Percentiles rank a stretch among this genome's conserved stretches.
These are phyloP conservation scores for Microdochium paspali DNA, from an alignment of 2,329 filamentous ascomycete species.

Conservation along the genomic window DNA sequence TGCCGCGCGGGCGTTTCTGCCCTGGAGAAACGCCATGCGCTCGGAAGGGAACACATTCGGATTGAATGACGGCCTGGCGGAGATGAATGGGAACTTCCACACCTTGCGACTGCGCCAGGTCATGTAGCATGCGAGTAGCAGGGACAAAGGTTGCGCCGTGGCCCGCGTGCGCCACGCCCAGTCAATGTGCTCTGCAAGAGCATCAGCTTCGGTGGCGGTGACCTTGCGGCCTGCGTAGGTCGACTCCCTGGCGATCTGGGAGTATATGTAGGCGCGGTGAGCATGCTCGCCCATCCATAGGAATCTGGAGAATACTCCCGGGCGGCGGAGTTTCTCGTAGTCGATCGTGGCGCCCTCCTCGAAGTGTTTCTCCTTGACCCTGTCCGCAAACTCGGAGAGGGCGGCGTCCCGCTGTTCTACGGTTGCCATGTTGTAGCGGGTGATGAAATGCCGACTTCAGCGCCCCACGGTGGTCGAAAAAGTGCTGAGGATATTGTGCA, in stretches of 20 bases:
- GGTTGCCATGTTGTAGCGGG: too few relatives aligned
- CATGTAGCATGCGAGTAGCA: constrained; percentile 12
- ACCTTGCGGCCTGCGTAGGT: constrained; percentile 9
- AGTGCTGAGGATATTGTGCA: too few relatives aligned
- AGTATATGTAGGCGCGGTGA: constrained; percentile 4
- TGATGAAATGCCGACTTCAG: too few relatives aligned
- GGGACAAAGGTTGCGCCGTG: constrained; percentile 16
- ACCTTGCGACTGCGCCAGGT: constrained; percentile 18
- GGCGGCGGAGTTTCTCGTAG: too few relatives aligned
- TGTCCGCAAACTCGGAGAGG: too few relatives aligned
- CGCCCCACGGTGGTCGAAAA: too few relatives aligned
- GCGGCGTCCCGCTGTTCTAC: too few relatives aligned
- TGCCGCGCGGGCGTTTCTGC: constrained; percentile 10
- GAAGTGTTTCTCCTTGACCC: too few relatives aligned
- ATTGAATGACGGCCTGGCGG: constrained; percentile 19
- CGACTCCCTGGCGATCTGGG: constrained; percentile 3
- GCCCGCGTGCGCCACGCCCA: constrained; percentile 18
- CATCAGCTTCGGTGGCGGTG: constrained; percentile 15
- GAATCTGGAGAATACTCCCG: constrained; percentile 1
- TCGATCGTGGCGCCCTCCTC: too few relatives aligned
- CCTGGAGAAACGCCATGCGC: constrained; percentile 12
- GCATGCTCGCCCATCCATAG: background rate
- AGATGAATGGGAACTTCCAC: constrained; percentile 31
- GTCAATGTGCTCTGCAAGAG: constrained; percentile 11
- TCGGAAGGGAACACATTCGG: constrained; percentile 19